Evolutionary conservation across 2,329 filamentous ascomycete genomes (phyloP).

Genomic region (Diaporthe helianthi): DNA sequence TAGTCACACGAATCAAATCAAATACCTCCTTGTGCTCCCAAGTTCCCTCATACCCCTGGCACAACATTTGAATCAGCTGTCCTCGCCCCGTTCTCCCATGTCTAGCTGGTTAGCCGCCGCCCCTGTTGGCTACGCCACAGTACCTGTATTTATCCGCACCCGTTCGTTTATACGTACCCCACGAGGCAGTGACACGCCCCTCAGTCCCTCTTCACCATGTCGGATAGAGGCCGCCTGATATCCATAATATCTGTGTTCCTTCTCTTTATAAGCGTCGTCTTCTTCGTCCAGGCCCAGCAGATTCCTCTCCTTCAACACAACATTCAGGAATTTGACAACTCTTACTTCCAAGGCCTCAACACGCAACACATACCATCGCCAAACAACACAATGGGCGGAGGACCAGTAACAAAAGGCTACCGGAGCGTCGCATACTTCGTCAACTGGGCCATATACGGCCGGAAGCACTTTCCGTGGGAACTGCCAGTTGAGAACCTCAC

Average conservation of each 20-base stretch:
- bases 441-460: conserved; percentile 87
- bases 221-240: conserved; percentile 31
- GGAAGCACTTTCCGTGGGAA: conserved; percentile 85
- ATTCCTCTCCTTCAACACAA: conserved; percentile 23
- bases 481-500: conserved; percentile 83
- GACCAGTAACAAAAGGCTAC: conserved; percentile 55
- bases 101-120: conserved; percentile 19
- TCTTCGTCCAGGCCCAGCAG: conserved; percentile 25
- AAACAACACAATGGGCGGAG: conserved; percentile 50
- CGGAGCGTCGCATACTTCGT: conserved; percentile 76
- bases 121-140: conserved; percentile 11
- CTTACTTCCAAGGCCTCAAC: conserved; percentile 22
- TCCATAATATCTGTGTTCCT: conserved; percentile 4
- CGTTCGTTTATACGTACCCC: conserved; percentile 9
- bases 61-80: conserved; percentile 6
- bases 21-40: neutral
- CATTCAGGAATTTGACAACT: conserved; percentile 27
- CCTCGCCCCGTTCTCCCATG: conserved; percentile 23
- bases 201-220: conserved; percentile 17
- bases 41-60: neutral
- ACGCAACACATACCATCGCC: conserved; percentile 24
- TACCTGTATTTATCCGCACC: conserved; percentile 18
- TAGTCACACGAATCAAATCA: conserved; percentile 15
- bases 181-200: conserved; percentile 10
- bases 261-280: conserved; percentile 28